Evolutionary conservation across 2,329 filamentous ascomycete species (phyloP).

Genomic region (Scleromitrula shiraiana): DNA sequence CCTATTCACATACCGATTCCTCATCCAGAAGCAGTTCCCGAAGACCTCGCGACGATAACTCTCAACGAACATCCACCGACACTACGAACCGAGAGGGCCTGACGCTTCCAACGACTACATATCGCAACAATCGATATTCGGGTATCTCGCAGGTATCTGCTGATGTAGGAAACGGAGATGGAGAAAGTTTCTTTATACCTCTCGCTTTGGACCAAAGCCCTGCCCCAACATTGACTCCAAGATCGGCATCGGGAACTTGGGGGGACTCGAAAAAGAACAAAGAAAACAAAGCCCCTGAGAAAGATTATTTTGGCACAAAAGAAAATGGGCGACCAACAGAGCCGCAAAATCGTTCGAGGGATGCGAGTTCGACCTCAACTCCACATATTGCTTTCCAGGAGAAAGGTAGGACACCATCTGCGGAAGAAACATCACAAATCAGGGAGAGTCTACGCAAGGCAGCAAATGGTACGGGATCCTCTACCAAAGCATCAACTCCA

Average conservation of each 20-base stretch:
- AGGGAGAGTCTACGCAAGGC: constrained; percentile 39
- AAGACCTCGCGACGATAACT: constrained; percentile 34
- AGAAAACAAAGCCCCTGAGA: constrained; percentile 30
- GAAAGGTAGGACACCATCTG: constrained; percentile 60
- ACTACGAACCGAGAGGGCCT: constrained; percentile 48
- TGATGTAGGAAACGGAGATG: constrained; percentile 35
- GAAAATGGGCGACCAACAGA: constrained; percentile 35
- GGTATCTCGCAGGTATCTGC: constrained; percentile 49
- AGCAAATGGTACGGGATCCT: constrained; percentile 15
- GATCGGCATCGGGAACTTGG: constrained; percentile 42
- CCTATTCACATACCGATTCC: constrained; percentile 44
- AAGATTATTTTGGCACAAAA: constrained; percentile 52
- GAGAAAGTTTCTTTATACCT: constrained; percentile 62
- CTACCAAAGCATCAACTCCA: constrained; percentile 21
- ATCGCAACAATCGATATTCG: constrained; percentile 72
- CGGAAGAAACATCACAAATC: constrained; percentile 46
- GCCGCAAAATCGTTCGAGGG: constrained; percentile 22
- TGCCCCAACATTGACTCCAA: constrained; percentile 42
- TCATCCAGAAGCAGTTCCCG: constrained; percentile 46
- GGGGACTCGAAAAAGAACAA: constrained; percentile 33
- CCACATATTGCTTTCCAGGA: constrained; percentile 93
- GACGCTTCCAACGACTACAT: constrained; percentile 65
- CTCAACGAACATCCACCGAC: constrained; percentile 41
- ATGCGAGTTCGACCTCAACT: constrained; percentile 44
- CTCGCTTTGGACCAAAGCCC: constrained; percentile 66